Conservation (phyloP, 164 flowering plant genomes). For the Chimonanthus praecox region DNA sequence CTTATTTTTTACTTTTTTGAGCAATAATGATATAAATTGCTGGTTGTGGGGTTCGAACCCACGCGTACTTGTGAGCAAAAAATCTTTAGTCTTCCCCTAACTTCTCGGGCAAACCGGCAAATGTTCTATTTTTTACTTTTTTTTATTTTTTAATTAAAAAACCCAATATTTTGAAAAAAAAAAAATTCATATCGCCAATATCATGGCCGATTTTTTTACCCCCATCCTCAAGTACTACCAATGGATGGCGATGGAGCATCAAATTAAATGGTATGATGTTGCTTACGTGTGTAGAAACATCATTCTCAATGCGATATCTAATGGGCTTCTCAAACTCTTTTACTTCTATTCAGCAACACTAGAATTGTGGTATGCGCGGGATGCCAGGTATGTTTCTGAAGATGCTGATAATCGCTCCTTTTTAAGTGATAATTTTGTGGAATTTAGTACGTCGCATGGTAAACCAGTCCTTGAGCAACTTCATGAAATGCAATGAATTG, state of each 20-base stretch:
- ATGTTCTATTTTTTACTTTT: no score
- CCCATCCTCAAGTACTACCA: not conserved
- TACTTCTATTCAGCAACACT: not conserved
- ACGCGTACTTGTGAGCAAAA: conserved; percentile 55
- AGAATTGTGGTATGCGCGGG: not conserved
- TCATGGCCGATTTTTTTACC: not conserved
- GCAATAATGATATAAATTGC: conserved; percentile 12
- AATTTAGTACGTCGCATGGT: not conserved
- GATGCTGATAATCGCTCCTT: no score
- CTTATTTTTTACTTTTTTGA: no score
- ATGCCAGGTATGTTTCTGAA: not conserved
- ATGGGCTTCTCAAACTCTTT: not conserved
- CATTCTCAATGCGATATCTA: not conserved
- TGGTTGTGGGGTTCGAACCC: conserved; percentile 61
- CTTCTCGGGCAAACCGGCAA: no score
- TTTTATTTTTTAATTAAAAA: no score
- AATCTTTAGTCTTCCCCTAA: conserved; percentile 49
- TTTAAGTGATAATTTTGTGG: no score
- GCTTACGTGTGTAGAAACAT: not conserved
- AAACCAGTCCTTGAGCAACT: not conserved
- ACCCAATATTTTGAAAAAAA: no score
- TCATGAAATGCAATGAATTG: not conserved
- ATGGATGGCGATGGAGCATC: not conserved
- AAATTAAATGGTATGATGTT: not conserved
- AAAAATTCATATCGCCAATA: no score